These are phyloP conservation scores for Pythium rishiriense DNA, from an alignment of 352 stramenopile genomes.

Conservation along the genomic window DNA sequence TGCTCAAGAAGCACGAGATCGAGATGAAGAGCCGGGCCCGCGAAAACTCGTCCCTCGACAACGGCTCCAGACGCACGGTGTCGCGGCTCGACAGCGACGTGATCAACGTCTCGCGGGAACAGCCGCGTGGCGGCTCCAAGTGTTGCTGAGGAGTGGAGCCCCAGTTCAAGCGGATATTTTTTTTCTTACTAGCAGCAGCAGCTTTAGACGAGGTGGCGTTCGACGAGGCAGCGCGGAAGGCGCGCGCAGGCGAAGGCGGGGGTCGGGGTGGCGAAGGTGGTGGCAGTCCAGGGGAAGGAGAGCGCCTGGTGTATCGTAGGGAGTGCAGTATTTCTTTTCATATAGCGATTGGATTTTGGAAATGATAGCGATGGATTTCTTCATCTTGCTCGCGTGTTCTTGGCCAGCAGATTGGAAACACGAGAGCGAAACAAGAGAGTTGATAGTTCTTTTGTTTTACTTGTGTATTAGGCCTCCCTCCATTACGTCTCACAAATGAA, in stretches of 20 bases:
- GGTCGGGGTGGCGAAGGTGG: not conserved
- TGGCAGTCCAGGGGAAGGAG: not conserved
- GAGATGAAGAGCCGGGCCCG: conserved; percentile 50
- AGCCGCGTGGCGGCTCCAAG: conserved; percentile 8
- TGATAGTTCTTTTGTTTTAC: not conserved
- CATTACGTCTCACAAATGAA: conserved; percentile 6
- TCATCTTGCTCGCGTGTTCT: not conserved
- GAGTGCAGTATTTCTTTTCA: conserved; percentile 14
- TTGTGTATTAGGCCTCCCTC: conserved; percentile 3
- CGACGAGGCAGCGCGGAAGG: not conserved
- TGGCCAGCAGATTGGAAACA: not conserved
- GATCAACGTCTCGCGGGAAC: conserved; percentile 16
- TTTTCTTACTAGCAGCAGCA: conserved; percentile 5
- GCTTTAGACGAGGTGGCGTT: not conserved
- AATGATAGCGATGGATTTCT: not conserved
- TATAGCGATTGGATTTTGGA: conserved; percentile 7
- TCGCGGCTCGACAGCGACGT: conserved; percentile 12
- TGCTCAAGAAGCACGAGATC: conserved; percentile 81
- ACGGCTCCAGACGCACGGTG: conserved; percentile 7
- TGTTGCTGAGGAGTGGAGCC: conserved; percentile 13
- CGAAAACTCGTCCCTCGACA: conserved; percentile 36
- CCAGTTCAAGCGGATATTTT: not conserved
- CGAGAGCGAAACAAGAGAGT: not conserved
- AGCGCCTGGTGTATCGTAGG: conserved; percentile 17
- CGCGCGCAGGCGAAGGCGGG: not conserved